Evolutionary conservation across 495 filamentous ascomycete species (phyloP), one percentile per base, ranked within the genome.

Genomic region (Haplographium delicatum): DNA sequence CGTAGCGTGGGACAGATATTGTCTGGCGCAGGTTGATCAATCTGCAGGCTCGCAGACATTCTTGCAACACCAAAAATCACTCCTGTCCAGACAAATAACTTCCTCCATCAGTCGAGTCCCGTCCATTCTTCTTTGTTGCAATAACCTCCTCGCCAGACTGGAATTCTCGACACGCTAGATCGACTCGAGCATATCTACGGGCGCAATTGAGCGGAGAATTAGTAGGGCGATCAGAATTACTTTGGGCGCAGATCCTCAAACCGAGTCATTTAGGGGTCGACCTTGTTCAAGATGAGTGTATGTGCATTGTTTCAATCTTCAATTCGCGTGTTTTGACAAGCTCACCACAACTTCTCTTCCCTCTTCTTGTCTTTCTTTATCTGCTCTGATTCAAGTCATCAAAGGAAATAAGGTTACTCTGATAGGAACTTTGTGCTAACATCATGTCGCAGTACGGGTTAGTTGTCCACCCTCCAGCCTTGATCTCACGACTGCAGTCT

Each of bases 281-380:
- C 44, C 44, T 42, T 43, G 42, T 50, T 54, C 54, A 61, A 64
- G 25, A 67, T 67, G 64, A 67, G 64, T 58, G 64, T 62, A 67
- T 30, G 64, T 66, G 47, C 40, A 39, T 42, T 51, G 44, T 57
- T 58, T 57, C 50, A 44, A 53, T 31, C 51, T 44, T 35, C 24
- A 11, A 23, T 24, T 53, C 34, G 28, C 26, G 15, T 35, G 53
- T 51, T 51, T 47, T 43, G 22, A 44, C 9, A n/a, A n/a, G 20
- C 15, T 34, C 18, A 23, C 10, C 8, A 27, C 15, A 31, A 31
- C 41, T 19, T 11, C 20, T 26, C 23, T 43, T 44, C 28, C 27
- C 25, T 6, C 24, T 25, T 33, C 33, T 33, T 24, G 15, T 34
- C n/a, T 27, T 35, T 37, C 28, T 44, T 16, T 33, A 37, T 39